These are phyloP conservation scores for Penicillium lagena DNA, from an alignment of 495 filamentous ascomycete genomes.

Conservation along the genomic window DNA sequence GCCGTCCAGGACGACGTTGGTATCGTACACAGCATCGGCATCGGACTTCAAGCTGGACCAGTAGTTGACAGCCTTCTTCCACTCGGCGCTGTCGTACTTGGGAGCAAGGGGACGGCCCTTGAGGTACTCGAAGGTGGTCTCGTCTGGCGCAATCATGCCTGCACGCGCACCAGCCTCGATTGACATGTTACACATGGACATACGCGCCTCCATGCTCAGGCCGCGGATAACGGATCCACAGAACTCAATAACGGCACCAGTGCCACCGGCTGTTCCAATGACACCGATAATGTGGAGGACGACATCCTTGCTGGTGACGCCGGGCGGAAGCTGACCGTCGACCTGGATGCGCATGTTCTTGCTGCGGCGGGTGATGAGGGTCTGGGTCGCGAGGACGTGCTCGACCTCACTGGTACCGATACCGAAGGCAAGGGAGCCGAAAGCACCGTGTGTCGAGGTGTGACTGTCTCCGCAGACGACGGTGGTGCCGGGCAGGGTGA, in stretches of 20 bases:
- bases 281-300: conserved; percentile 90
- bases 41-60: conserved; percentile 87
- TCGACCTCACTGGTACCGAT: conserved; percentile 98
- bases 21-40: conserved; percentile 76
- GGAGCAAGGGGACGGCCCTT: conserved; percentile 85
- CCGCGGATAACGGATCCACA: conserved; percentile 85
- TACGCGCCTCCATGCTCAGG: conserved; percentile 94
- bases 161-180: conserved; percentile 95
- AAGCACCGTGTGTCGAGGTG: conserved; percentile 96
- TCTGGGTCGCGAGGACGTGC: conserved; percentile 95
- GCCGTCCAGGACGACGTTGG: conserved; percentile 77
- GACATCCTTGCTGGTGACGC: conserved; percentile 94
- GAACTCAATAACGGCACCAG: conserved; percentile 92
- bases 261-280: conserved; percentile 94
- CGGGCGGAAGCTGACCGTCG: conserved; percentile 81
- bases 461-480: conserved; percentile 97
- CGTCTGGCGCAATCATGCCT: conserved; percentile 93
- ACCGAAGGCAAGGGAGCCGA: conserved; percentile 91
- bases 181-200: conserved; percentile 99
- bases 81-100: conserved; percentile 73
- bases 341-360: conserved; percentile 99
- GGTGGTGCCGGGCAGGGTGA: conserved; percentile 94
- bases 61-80: conserved; percentile 83
- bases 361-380: conserved; percentile 85
- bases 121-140: conserved; percentile 91